Evolutionary conservation across 345 rosid genomes (phyloP).

Genomic region (Aethionema arabicum): DNA sequence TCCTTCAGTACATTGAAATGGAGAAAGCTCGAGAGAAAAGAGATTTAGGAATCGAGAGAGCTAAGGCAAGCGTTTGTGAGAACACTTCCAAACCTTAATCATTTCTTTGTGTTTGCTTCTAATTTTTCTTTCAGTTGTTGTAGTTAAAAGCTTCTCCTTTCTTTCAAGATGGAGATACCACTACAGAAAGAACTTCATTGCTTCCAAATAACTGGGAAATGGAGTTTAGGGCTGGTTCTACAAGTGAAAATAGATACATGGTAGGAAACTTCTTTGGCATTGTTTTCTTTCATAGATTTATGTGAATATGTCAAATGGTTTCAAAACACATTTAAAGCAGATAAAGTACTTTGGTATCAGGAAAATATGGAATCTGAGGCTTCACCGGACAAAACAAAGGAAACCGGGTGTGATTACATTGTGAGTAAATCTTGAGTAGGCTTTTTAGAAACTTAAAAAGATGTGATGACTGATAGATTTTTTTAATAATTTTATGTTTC

Average conservation of each 20-base stretch:
- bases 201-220: slow-evolving; percentile 44
- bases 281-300: slow-evolving; percentile 11
- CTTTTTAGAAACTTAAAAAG: slow-evolving; percentile 18
- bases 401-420: slow-evolving; percentile 18
- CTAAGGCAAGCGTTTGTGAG: slow-evolving; percentile 33
- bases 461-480: slow-evolving; percentile 7
- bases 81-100: background rate
- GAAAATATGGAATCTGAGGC: slow-evolving; percentile 8
- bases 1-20: slow-evolving; percentile 36
- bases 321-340: background rate
- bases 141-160: slow-evolving; percentile 21
- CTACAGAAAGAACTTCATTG: slow-evolving; percentile 39
- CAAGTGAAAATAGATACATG: slow-evolving; percentile 36
- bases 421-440: slow-evolving; percentile 8
- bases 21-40: slow-evolving; percentile 25
- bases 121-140: slow-evolving; percentile 8
- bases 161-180: slow-evolving; percentile 22
- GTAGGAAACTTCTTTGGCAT: slow-evolving; percentile 14
- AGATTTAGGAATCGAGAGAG: slow-evolving; percentile 13
- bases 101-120: background rate
- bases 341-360: background rate
- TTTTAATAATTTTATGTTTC: background rate
- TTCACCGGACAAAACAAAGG: background rate
- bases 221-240: slow-evolving; percentile 35
- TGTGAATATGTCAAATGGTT: slow-evolving; percentile 4